These are phyloP conservation scores for Tuber indicum DNA, from an alignment of 495 filamentous ascomycete species.

Conservation along the genomic window DNA sequence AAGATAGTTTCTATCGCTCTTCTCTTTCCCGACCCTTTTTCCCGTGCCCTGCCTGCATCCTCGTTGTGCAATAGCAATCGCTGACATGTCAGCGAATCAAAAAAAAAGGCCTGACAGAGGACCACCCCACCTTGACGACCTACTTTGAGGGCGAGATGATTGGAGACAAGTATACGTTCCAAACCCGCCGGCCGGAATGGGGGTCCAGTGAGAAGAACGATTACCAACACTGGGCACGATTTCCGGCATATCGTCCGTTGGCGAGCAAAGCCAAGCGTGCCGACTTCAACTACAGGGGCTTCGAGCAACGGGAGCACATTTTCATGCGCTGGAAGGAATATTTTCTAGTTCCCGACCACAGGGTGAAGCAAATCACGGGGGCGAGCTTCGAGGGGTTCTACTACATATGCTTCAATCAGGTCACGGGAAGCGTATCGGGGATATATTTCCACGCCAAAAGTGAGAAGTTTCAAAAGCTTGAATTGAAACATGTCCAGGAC, in stretches of 20 bases:
- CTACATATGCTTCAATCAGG: constrained; percentile 98
- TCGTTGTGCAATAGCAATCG: constrained; percentile 1
- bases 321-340: constrained; percentile 99
- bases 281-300: constrained; percentile 54
- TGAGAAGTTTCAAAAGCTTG: constrained; percentile 93
- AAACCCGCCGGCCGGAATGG: constrained; percentile 84
- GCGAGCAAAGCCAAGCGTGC: constrained; percentile 61
- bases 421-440: constrained; percentile 72
- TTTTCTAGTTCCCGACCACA: constrained; percentile 93
- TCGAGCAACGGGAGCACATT: constrained; percentile 77
- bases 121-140: constrained; percentile 92
- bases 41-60: neutral
- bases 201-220: constrained; percentile 89
- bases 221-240: constrained; percentile 86
- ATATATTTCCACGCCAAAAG: constrained; percentile 98
- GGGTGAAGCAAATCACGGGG: constrained; percentile 78
- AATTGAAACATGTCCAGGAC: constrained; percentile 80
- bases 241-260: constrained; percentile 75
- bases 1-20: constrained; percentile 9
- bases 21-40: constrained; percentile 1
- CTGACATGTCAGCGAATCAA: constrained; percentile 19
- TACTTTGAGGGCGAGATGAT: constrained; percentile 99
- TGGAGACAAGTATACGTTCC: constrained; percentile 86
- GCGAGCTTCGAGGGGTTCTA: constrained; percentile 99
- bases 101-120: constrained; percentile 73